Evolutionary conservation across 106 monocot species (phyloP).

Genomic region (Acanthochlamys bracteata): DNA sequence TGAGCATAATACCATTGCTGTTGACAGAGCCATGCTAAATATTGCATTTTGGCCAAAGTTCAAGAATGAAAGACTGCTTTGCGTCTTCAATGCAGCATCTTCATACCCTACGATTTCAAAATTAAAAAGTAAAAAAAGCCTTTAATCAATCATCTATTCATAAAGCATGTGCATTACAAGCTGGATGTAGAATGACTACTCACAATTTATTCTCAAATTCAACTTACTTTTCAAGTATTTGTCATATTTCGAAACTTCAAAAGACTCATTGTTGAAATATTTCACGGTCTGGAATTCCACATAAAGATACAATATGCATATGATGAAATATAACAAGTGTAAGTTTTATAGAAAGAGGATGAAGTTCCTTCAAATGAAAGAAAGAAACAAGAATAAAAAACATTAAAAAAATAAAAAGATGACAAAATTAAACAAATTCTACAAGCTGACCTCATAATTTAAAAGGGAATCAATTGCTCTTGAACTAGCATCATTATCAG

Average conservation of each 20-base stretch:
- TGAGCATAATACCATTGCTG: constrained; percentile 88
- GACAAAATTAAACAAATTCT: constrained; percentile 5
- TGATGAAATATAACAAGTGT: neutral
- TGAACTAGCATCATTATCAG: constrained; percentile 96
- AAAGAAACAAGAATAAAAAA: neutral
- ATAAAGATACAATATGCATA: neutral
- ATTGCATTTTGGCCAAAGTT: constrained; percentile 97
- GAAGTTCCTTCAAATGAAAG: too few species aligned
- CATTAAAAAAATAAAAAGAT: neutral
- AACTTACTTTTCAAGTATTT: constrained; percentile 84
- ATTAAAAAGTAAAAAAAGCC: too few species aligned
- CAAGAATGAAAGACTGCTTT: constrained; percentile 85
- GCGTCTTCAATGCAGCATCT: constrained; percentile 94
- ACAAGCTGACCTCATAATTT: constrained; percentile 79
- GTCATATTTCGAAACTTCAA: constrained; percentile 85
- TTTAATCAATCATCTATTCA: too few species aligned
- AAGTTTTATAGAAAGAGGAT: too few species aligned
- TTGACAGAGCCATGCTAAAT: constrained; percentile 83
- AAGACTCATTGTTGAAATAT: constrained; percentile 96
- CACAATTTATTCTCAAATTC: too few species aligned
- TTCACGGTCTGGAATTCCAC: constrained; percentile 75
- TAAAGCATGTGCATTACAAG: too few species aligned
- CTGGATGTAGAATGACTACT: too few species aligned
- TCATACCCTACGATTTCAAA: constrained; percentile 53
- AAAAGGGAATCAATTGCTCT: constrained; percentile 86